These are phyloP conservation scores for Barbatosphaeria neglecta DNA, from an alignment of 495 filamentous ascomycete species.

Conservation along the genomic window DNA sequence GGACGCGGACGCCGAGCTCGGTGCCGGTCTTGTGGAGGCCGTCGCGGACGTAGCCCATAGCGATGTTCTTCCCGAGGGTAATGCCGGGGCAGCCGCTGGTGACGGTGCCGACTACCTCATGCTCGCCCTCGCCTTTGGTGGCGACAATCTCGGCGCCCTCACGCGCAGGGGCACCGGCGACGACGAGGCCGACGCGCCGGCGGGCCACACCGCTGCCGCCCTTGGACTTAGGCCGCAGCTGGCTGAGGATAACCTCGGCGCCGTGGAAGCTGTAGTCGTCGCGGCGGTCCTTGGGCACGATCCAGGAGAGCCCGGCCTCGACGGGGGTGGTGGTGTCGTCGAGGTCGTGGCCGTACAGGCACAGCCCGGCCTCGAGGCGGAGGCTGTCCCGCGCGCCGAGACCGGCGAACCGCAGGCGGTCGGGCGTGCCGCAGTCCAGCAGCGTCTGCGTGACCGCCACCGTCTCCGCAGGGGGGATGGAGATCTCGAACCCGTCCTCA, in stretches of 20 bases:
- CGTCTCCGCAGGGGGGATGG: constrained; percentile 52
- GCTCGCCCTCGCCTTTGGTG: constrained; percentile 35
- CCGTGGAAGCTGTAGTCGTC: constrained; percentile 61
- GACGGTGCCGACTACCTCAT: constrained; percentile 50
- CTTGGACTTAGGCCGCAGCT: constrained; percentile 57
- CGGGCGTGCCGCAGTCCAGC: constrained; percentile 46
- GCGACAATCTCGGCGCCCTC: constrained; percentile 72
- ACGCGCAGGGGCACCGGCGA: constrained; percentile 79
- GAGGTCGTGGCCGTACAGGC: constrained; percentile 94
- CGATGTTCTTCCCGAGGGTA: constrained; percentile 75
- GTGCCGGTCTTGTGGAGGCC: constrained; percentile 81
- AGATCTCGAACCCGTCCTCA: constrained; percentile 97
- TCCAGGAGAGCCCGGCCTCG: constrained; percentile 73
- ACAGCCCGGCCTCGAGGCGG: constrained; percentile 93
- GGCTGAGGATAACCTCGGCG: constrained; percentile 54
- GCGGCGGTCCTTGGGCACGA: constrained; percentile 68
- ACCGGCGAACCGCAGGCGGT: constrained; percentile 66
- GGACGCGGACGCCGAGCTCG: constrained; percentile 64
- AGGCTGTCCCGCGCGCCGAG: constrained; percentile 86
- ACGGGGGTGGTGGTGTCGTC: constrained; percentile 82
- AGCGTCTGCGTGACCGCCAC: constrained; percentile 47
- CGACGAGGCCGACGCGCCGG: constrained; percentile 67
- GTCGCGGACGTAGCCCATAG: constrained; percentile 86
- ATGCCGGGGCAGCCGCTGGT: constrained; percentile 88
- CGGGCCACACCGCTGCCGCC: constrained; percentile 53